These are phyloP conservation scores for Crucibulum laeve DNA, from an alignment of 768 basidiomycete genomes.

Conservation along the genomic window DNA sequence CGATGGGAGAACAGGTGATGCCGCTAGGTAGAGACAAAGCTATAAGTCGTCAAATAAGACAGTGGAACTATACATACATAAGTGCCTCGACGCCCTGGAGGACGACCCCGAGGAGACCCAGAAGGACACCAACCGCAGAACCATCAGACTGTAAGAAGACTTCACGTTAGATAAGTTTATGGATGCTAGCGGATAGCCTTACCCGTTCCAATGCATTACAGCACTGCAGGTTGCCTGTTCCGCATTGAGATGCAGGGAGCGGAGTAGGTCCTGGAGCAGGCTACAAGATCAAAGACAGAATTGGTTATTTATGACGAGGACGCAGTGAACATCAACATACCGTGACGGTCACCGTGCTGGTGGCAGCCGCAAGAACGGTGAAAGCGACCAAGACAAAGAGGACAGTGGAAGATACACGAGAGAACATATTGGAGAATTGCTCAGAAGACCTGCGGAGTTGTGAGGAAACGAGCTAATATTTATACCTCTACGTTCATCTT, in stretches of 20 bases:
- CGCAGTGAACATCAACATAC: conserved; percentile 1
- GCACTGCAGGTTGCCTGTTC: conserved; percentile 17
- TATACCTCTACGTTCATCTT: background rate
- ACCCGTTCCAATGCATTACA: conserved; percentile 21
- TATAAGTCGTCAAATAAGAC: background rate
- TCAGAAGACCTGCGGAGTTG: background rate
- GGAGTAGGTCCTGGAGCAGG: conserved; percentile 11
- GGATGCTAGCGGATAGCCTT: background rate
- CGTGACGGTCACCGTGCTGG: conserved; percentile 12
- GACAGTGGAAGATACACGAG: conserved; percentile 2
- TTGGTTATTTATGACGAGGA: background rate
- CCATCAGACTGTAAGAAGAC: conserved; percentile 14
- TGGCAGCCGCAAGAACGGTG: conserved; percentile 16
- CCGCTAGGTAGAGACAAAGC: conserved; percentile 13
- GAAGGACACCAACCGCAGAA: conserved; percentile 14
- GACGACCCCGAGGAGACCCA: conserved; percentile 19
- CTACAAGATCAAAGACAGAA: conserved; percentile 4
- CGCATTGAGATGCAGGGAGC: conserved; percentile 17
- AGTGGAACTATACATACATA: conserved; percentile 13
- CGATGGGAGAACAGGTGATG: conserved; percentile 23
- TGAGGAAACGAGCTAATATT: background rate
- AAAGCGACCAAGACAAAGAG: conserved; percentile 9
- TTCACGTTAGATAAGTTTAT: background rate
- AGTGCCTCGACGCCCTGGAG: conserved; percentile 21
- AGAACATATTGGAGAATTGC: conserved; percentile 4